phyloP scores from a whole-genome alignment of 257 asterid genomes.

The Penstemon barbatus region DNA sequence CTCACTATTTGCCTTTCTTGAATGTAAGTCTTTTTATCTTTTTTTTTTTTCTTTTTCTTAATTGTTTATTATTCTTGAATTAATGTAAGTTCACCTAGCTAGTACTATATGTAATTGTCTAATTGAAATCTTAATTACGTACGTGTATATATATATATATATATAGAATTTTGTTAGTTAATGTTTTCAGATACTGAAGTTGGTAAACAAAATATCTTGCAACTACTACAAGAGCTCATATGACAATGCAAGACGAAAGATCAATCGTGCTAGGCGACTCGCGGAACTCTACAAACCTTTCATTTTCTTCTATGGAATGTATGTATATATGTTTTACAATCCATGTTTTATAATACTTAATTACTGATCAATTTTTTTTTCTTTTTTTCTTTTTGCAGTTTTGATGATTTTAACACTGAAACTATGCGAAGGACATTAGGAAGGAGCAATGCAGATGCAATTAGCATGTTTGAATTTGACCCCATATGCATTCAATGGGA shows the following conservation, averaged over 20 bases:
- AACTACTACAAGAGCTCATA: background rate
- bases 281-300: conserved; percentile 22
- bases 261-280: background rate
- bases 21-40: conserved; percentile 4
- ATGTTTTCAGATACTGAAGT: conserved; percentile 9
- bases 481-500: conserved; percentile 17
- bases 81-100: no score
- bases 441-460: background rate
- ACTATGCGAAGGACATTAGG: background rate
- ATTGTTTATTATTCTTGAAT: background rate
- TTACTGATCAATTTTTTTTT: background rate
- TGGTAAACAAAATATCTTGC: conserved; percentile 17
- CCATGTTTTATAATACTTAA: background rate
- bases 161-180: no score
- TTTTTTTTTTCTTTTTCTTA: background rate
- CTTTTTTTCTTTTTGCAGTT: background rate
- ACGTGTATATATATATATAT: no score
- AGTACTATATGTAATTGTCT: no score
- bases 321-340: background rate
- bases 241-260: background rate
- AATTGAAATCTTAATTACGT: no score
- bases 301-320: conserved; percentile 8
- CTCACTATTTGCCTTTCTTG: conserved; percentile 13
- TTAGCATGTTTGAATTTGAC: no score
- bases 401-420: conserved; percentile 18